These are phyloP conservation scores for Eucalyptus viminalis DNA, from an alignment of 345 rosid species.

Conservation along the genomic window DNA sequence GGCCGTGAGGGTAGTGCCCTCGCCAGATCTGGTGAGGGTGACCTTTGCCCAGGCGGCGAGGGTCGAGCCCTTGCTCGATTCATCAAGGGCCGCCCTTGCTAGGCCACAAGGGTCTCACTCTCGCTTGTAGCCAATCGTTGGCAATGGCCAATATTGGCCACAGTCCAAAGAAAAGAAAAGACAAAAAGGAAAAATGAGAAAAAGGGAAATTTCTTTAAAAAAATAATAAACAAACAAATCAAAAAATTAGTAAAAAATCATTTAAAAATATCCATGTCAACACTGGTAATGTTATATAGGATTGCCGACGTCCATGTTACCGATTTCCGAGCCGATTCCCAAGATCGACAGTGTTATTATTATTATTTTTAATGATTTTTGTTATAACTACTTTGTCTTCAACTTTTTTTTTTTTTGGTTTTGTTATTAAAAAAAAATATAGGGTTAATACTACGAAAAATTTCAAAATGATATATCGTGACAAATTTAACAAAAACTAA, in stretches of 20 bases:
- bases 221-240: no score
- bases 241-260: no score
- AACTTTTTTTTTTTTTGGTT: background rate
- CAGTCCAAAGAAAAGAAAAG: rapidly evolving
- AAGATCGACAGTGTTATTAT: rapidly evolving
- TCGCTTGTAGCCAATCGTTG: rapidly evolving
- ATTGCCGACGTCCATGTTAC: rapidly evolving
- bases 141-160: no score
- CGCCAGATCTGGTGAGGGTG: rapidly evolving
- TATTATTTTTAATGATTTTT: background rate
- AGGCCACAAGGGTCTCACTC: no score
- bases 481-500: rapidly evolving
- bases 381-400: background rate
- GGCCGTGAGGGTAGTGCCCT: rapidly evolving
- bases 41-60: no score
- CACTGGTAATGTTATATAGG: no score
- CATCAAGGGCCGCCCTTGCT: no score
- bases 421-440: background rate
- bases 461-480: rapidly evolving
- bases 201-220: rapidly evolving
- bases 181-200: no score
- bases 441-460: no score
- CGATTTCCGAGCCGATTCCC: rapidly evolving
- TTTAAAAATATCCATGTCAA: rapidly evolving
- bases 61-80: no score